Evolutionary conservation across 805 yeast species (phyloP), one percentile per base, ranked within the genome.

Genomic region (Yamadazyma insecticola): DNA sequence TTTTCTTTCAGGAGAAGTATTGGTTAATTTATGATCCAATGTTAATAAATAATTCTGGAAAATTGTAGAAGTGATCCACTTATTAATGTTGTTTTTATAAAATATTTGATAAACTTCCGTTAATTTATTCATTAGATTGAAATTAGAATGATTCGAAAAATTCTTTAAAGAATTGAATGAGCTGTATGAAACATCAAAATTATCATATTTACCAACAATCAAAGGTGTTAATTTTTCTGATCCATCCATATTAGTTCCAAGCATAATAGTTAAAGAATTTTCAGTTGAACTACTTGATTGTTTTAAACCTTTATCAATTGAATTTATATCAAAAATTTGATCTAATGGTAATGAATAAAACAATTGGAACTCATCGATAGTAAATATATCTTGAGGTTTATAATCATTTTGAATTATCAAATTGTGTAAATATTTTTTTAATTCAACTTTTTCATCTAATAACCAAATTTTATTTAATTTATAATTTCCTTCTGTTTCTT

Each of bases 201-300:
- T 45, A 34, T 76, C 80, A 39, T 72, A 70, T 29, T 73, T 70
- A 0, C 83, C 83, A 5, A 78, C 76, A 5, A 78, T 67, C 22
- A 78, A 45, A 0, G 85, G 85, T 20, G 74, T 68, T 17, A 76
- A 48, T 45, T 76, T 77, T 37, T 78, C 84, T 4, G 76, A 62
- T 1, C 84, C 85, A 46, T 75, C 80, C 10, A 75, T 58, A 44
- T 78, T 78, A 21, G 74, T 66, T 17, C 84, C 80, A 4, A 78
- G 54, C 79, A 78, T 72, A 7, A 78, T 71, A 0, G 82, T 75
- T 6, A 64, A 42, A 6, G 62, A 54, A 26, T 52, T 70, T 60
- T 55, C 76, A 37, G 67, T 52, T 5, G 63, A 54, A 16, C 53
- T 47, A 22, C 48, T 46, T 5, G 60, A 48, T 30, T 62, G 70